Conservation (phyloP, 331 rosid species). For the Rhamnella rubrinervis region DNA sequence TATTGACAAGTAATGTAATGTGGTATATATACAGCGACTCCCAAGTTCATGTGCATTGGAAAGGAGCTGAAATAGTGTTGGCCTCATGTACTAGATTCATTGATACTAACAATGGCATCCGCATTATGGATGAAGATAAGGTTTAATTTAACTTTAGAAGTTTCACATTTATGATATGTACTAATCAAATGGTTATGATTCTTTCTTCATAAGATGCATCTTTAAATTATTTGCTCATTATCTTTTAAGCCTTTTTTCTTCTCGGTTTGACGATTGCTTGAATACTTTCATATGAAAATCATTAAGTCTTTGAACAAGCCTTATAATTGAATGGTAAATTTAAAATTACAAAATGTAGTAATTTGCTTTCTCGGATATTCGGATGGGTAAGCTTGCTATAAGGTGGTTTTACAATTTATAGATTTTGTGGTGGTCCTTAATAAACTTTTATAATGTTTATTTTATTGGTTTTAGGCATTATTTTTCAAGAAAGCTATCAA, state of each 20-base stretch:
- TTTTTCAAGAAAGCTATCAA: conserved; percentile 71
- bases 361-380: too few relatives aligned
- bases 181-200: not conserved
- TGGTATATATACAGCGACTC: conserved; percentile 42
- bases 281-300: too few relatives aligned
- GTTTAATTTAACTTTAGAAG: conserved; percentile 31
- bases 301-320: too few relatives aligned
- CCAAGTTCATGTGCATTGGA: conserved; percentile 89
- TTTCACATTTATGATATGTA: not conserved
- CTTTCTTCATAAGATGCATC: not conserved
- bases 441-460: not conserved
- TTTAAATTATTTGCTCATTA: too few relatives aligned
- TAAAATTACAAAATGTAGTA: too few relatives aligned
- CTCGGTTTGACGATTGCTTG: too few relatives aligned
- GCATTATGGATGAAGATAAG: conserved; percentile 82
- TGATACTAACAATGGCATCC: conserved; percentile 43
- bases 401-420: not conserved
- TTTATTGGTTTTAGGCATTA: conserved; percentile 39
- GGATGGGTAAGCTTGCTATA: too few relatives aligned
- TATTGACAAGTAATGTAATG: not conserved
- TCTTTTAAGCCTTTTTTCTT: too few relatives aligned
- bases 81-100: conserved; percentile 65
- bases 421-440: not conserved
- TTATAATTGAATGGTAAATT: too few relatives aligned
- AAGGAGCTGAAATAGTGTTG: conserved; percentile 94